Evolutionary conservation across 805 yeast species (phyloP).

Genomic region (Myxozyma neglecta): DNA sequence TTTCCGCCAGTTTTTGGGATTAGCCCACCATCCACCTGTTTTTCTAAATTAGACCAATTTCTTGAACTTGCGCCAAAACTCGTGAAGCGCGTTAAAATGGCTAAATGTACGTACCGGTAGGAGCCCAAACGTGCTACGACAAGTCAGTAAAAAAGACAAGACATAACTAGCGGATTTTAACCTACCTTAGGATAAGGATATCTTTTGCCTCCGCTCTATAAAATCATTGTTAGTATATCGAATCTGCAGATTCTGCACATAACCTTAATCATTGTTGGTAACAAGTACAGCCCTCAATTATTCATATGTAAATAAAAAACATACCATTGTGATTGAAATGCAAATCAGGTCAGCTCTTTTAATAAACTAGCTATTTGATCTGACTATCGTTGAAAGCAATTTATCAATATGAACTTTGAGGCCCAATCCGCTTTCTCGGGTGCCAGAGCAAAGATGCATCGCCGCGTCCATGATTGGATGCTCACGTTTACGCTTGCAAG

Average conservation of each 20-base stretch:
- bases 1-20: slow-evolving; percentile 51
- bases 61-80: neutral
- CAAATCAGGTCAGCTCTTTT: neutral
- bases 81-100: neutral
- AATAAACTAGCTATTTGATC: neutral
- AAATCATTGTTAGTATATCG: neutral
- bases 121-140: slow-evolving; percentile 34
- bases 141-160: neutral
- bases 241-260: neutral
- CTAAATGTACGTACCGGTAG: slow-evolving; percentile 22
- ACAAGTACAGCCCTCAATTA: neutral
- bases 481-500: neutral
- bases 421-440: slow-evolving; percentile 10
- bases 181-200: slow-evolving; percentile 37
- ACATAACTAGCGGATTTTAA: neutral
- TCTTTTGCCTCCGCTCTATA: slow-evolving; percentile 35
- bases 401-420: neutral
- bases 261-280: neutral
- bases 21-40: slow-evolving; percentile 56
- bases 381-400: neutral
- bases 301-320: neutral
- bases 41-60: too few species aligned
- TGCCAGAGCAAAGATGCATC: neutral
- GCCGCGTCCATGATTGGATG: slow-evolving; percentile 12
- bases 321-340: neutral